phyloP scores from a whole-genome alignment of 2,329 filamentous ascomycete species.

The Colletotrichum agaves region DNA sequence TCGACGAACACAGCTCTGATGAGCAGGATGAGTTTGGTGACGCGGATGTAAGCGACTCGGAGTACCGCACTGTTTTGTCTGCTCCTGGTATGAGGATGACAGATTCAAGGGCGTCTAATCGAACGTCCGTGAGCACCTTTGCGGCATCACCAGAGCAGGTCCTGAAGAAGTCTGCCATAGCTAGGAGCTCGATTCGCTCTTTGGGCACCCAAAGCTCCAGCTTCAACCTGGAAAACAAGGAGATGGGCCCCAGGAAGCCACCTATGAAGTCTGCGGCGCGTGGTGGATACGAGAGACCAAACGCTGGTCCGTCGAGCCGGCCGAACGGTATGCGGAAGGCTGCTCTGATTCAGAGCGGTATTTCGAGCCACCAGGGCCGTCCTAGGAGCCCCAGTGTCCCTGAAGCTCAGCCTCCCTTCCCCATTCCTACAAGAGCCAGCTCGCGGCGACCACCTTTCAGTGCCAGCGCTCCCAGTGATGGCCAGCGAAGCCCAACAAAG shows the following conservation, averaged over 20 bases:
- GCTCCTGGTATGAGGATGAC: constrained; percentile 66
- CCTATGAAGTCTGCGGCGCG: constrained; percentile 46
- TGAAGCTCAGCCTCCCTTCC: constrained; percentile 82
- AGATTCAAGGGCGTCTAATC: constrained; percentile 52
- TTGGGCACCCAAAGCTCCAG: constrained; percentile 57
- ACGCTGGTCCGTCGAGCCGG: constrained; percentile 54
- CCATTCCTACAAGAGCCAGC: constrained; percentile 89
- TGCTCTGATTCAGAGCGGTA: constrained; percentile 83
- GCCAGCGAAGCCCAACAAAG: constrained; percentile 79
- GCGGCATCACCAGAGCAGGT: constrained; percentile 57
- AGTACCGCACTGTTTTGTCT: constrained; percentile 73
- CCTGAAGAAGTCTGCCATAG: constrained; percentile 42
- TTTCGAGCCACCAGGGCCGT: constrained; percentile 73
- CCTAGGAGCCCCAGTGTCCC: constrained; percentile 73
- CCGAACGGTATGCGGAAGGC: constrained; percentile 78
- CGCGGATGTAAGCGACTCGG: constrained; percentile 71
- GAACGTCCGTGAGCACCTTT: constrained; percentile 51
- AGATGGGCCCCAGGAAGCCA: constrained; percentile 46
- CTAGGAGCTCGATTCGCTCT: constrained; percentile 46
- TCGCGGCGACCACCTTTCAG: constrained; percentile 78
- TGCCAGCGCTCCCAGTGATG: constrained; percentile 75
- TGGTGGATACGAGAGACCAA: constrained; percentile 51
- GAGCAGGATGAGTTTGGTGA: constrained; percentile 73
- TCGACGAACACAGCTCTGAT: constrained; percentile 77
- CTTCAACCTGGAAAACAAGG: constrained; percentile 51